phyloP scores from a whole-genome alignment of 768 basidiomycete genomes.

The Boletus huronensis region DNA sequence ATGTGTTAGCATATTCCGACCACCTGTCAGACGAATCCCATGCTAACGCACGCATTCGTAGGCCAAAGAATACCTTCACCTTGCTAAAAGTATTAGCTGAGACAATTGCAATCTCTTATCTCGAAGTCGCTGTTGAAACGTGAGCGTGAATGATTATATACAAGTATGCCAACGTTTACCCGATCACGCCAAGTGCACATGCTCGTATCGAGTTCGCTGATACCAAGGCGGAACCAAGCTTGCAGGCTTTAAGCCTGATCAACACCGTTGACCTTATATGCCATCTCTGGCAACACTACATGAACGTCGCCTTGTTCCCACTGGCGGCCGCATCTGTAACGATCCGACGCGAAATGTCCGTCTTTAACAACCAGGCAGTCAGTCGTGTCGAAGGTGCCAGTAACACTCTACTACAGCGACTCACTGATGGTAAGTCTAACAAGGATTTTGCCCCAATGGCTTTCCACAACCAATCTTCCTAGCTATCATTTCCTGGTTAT shows the following conservation, averaged over 20 bases:
- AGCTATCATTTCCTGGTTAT: conserved; percentile 77
- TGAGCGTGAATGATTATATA: conserved; percentile 38
- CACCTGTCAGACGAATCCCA: not conserved
- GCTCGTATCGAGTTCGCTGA: conserved; percentile 72
- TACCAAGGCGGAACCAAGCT: conserved; percentile 73
- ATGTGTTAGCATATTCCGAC: conserved; percentile 61
- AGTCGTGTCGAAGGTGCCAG: conserved; percentile 80
- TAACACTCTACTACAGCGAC: conserved; percentile 74
- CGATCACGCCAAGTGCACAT: conserved; percentile 50
- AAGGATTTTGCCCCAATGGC: not conserved
- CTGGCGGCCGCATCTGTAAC: conserved; percentile 84
- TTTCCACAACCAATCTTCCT: not conserved
- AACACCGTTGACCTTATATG: conserved; percentile 80
- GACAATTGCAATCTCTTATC: conserved; percentile 74
- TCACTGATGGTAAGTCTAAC: conserved; percentile 67
- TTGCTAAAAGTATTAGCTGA: conserved; percentile 84
- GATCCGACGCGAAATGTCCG: conserved; percentile 85
- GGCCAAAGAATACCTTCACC: conserved; percentile 85
- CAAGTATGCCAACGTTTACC: not conserved
- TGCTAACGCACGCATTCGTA: conserved; percentile 32
- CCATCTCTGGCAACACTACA: conserved; percentile 96
- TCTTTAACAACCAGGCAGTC: conserved; percentile 86
- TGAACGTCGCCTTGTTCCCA: conserved; percentile 85
- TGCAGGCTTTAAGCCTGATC: conserved; percentile 64
- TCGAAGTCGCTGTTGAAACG: conserved; percentile 93